Conservation (phyloP, 176 grass and related monocot species). For the Ananas comosus region DNA sequence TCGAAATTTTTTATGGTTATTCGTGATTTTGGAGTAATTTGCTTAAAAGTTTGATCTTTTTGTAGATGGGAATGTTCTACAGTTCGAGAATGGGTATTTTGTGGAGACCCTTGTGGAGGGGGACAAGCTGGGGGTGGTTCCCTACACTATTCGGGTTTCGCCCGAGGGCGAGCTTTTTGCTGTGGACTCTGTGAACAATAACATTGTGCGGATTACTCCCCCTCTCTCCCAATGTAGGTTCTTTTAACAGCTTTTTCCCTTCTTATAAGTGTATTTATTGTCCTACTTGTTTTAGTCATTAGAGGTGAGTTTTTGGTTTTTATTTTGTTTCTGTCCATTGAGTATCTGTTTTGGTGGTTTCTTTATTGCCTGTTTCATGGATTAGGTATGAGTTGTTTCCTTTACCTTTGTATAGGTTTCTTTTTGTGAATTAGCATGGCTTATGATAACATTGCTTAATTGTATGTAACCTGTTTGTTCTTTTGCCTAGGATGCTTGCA, state of each 20-base stretch:
- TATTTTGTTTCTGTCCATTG: constrained; percentile 3
- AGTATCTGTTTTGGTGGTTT: not conserved
- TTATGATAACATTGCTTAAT: not conserved
- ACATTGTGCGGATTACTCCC: constrained; percentile 89
- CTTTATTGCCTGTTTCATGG: too few species aligned
- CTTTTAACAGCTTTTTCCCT: not conserved
- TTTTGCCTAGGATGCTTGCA: not conserved
- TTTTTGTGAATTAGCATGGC: not conserved
- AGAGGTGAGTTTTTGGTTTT: not conserved
- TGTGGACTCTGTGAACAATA: constrained; percentile 71
- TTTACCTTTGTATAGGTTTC: not conserved
- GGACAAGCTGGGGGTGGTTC: constrained; percentile 76
- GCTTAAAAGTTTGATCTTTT: not conserved
- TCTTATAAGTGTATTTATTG: not conserved
- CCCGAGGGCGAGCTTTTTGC: constrained; percentile 80
- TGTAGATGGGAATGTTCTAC: constrained; percentile 61
- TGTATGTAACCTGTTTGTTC: not conserved
- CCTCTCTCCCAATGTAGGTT: constrained; percentile 83
- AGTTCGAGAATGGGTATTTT: constrained; percentile 85
- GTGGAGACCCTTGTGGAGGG: constrained; percentile 95
- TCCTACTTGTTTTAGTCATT: not conserved
- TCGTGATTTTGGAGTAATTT: not conserved
- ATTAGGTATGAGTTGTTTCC: too few species aligned
- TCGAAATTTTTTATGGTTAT: not conserved
- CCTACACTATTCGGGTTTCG: constrained; percentile 86